Evolutionary conservation across 1,284 basidiomycete genomes (phyloP).

Genomic region (Sphaerobolus stellatus): DNA sequence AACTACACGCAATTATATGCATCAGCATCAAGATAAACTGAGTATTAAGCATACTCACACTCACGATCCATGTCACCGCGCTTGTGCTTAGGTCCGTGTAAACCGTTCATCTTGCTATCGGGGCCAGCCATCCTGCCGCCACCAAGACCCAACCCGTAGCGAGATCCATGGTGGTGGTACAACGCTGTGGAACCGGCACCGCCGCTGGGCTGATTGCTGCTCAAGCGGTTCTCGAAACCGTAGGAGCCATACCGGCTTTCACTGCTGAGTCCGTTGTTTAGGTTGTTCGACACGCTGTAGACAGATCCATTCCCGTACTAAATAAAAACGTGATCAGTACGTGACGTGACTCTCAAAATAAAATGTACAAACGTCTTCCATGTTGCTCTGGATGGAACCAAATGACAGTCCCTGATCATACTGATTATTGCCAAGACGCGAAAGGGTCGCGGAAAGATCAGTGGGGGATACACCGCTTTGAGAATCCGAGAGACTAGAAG

Average conservation of each 20-base stretch:
- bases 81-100: slow-evolving; percentile 91
- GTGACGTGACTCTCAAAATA: slow-evolving; percentile 14
- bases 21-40: slow-evolving; percentile 9
- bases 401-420: slow-evolving; percentile 56
- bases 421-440: slow-evolving; percentile 58
- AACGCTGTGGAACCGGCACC: slow-evolving; percentile 71
- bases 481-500: neutral
- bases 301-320: slow-evolving; percentile 47
- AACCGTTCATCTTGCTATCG: slow-evolving; percentile 81
- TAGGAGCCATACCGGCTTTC: slow-evolving; percentile 64
- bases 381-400: slow-evolving; percentile 48
- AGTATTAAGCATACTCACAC: slow-evolving; percentile 46
- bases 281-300: slow-evolving; percentile 48
- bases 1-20: slow-evolving; percentile 48
- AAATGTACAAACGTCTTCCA: slow-evolving; percentile 44
- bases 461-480: slow-evolving; percentile 39
- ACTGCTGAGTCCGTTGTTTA: slow-evolving; percentile 31
- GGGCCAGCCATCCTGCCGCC: slow-evolving; percentile 34
- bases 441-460: slow-evolving; percentile 69
- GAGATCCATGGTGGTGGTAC: slow-evolving; percentile 75
- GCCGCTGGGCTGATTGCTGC: slow-evolving; percentile 36
- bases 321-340: slow-evolving; percentile 18
- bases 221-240: slow-evolving; percentile 56
- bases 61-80: slow-evolving; percentile 90
- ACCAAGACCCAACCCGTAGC: slow-evolving; percentile 67